Evolutionary conservation across 2,329 filamentous ascomycete genomes (phyloP), one percentile per base, ranked within the genome.

Genomic region (Ophiostoma quercus): DNA sequence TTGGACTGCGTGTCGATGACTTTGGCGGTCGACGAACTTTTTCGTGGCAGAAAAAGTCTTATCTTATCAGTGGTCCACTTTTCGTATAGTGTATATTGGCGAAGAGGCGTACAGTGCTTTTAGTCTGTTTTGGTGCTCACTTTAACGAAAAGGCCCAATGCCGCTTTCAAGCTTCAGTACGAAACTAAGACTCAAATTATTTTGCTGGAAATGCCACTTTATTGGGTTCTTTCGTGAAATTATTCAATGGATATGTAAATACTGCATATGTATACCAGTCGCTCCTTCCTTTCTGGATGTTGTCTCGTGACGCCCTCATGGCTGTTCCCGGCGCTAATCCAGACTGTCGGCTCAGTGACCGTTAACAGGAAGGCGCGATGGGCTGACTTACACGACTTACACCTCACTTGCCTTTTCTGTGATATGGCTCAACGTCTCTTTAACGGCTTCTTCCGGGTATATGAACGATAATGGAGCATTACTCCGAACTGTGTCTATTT

Each of bases 21-120:
- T 47, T 47, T 65, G 29, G 39, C 25, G 29, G 54, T 60, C 6
- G 67, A 34, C 63, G 34, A 39, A 32, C 34, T 68, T 67, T 69
- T 70, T 63, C 37, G 65, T 57, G 51, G 51, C 51, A 57, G 62
- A 65, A 67, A 68, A 68, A 68, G 5, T 19, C 37, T 68, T 67
- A 70, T 70, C 69, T 70, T 67, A 70, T 70, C 69, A 22, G 5
- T 25, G 19, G 0, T 60, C 29, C 43, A 34, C 41, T 32, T 47
- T 32, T 54, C 51, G n/a, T n/a, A 7, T n/a, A 47, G 3, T 25
- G 12, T 6, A 8, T 29, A 14, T 29, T 29, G 25, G 25, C 25
- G 25, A 29, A 29, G 25, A 29, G 11, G 9, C 9, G 14, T 9
- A 9, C 3, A 11, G 51, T 57, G 22, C 39, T 8, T 12, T 25